Evolutionary conservation across 176 grass and related monocot species (phyloP), one percentile per base, ranked within the genome.

Genomic region (Musa troglodytarum): DNA sequence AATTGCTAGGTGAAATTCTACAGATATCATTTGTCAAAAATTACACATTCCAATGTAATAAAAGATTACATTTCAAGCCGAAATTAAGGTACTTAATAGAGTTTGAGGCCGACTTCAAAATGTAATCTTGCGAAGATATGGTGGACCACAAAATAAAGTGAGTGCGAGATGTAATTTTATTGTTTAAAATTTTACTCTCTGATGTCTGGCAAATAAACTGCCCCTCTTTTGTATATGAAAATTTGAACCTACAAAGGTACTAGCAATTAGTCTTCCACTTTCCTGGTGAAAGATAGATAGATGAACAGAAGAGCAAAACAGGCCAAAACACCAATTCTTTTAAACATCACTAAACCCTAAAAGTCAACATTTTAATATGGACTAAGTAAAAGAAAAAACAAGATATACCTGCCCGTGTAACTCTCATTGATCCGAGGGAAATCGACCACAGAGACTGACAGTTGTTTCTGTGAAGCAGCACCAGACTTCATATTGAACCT

Each of bases 341-440:
- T 29, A 29, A 2, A 29, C 28, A 29, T 29, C 28, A 29, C 3
- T 29, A 29, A 29, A 29, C 12, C 54, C 15, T 57, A 17, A 59
- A 34, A 59, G 57, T 59, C 16, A 59, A n/a, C 29, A 59, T 7
- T 20, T 59, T 59, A 19, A 59, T 59, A n/a, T 7, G 2, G n/a
- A 59, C 29, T 17, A 12, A 49, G 1, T 13, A 14, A 55, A 29
- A 14, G 22, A 22, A 1, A 73, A 2, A 4, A 69, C 21, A 64
- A 63, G 1, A 81, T 70, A 9, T 91, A 93, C 94, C 94, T 90
- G 28, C 88, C 88, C 61, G 82, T 91, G 59, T 93, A 98, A 63
- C 83, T 87, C 81, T 98, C 90, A 24, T 98, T 98, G 53, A 98
- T 90, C 63, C 88, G 83, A 83, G 94, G 90, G 51, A 98, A 98